These are phyloP conservation scores for Trichophyton equinum DNA, from an alignment of 2,329 filamentous ascomycete species.

Conservation along the genomic window DNA sequence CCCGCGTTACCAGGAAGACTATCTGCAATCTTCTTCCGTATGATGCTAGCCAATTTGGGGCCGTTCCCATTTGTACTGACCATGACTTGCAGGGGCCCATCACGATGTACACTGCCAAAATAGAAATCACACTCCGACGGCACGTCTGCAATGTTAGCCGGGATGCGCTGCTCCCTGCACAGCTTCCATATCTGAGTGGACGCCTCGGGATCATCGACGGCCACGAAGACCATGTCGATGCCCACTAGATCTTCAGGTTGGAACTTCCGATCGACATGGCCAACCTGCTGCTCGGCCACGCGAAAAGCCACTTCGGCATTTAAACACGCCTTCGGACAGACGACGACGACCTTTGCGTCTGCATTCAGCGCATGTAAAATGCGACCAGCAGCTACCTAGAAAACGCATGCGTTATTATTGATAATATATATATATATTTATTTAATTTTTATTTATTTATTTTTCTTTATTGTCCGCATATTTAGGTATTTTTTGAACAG, in stretches of 20 bases:
- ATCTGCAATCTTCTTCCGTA: constrained; percentile 68
- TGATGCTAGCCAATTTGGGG: constrained; percentile 75
- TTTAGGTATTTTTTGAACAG: background rate
- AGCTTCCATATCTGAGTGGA: constrained; percentile 85
- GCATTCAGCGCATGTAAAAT: constrained; percentile 92
- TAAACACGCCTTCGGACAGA: constrained; percentile 66
- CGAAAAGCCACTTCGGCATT: constrained; percentile 82
- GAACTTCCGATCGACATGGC: constrained; percentile 72
- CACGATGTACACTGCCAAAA: constrained; percentile 89
- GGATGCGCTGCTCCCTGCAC: constrained; percentile 71
- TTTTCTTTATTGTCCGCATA: background rate
- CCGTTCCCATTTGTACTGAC: constrained; percentile 97
- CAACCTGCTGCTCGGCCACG: constrained; percentile 60
- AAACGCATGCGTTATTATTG: background rate
- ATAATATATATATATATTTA: background rate
- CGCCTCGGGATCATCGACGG: constrained; percentile 85
- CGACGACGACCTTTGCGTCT: constrained; percentile 77
- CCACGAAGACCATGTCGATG: constrained; percentile 77
- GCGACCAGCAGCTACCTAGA: constrained; percentile 81
- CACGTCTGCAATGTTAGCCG: constrained; percentile 94
- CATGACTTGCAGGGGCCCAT: constrained; percentile 95
- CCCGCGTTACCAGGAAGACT: constrained; percentile 68
- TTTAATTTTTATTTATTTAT: background rate
- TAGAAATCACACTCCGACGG: constrained; percentile 97
- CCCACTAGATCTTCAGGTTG: constrained; percentile 73